Evolutionary conservation across 2,329 filamentous ascomycete genomes (phyloP).

Genomic region (Plectosphaerella sp.): DNA sequence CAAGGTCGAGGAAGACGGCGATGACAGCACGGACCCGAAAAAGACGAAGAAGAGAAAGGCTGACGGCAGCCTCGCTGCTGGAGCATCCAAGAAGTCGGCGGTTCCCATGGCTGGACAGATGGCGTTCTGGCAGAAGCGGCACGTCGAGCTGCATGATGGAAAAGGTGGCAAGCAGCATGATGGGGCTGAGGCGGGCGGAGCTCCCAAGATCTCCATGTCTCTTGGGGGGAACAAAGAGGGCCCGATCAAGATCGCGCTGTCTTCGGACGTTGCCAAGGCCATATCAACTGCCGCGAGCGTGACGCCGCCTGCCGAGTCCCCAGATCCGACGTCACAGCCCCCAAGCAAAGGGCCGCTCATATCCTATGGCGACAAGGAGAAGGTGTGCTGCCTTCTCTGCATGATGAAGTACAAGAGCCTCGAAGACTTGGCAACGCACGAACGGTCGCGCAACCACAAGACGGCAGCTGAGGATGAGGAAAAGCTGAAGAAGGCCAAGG

Average conservation of each 20-base stretch:
- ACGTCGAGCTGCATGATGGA: slow-evolving; percentile 31
- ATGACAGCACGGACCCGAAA: slow-evolving; percentile 23
- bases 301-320: neutral
- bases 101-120: slow-evolving; percentile 37
- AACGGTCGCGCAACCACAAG: slow-evolving; percentile 36
- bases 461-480: slow-evolving; percentile 32
- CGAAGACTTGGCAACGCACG: slow-evolving; percentile 37
- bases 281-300: neutral
- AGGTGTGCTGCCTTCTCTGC: slow-evolving; percentile 39
- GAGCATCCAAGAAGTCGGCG: slow-evolving; percentile 28
- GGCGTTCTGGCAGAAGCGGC: slow-evolving; percentile 40
- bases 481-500: slow-evolving; percentile 44
- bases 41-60: slow-evolving; percentile 52
- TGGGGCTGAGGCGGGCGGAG: neutral
- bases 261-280: neutral
- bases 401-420: slow-evolving; percentile 41
- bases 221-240: neutral
- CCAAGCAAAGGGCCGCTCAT: slow-evolving; percentile 7
- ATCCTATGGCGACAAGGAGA: slow-evolving; percentile 56
- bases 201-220: slow-evolving; percentile 14
- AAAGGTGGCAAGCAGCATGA: slow-evolving; percentile 3
- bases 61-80: slow-evolving; percentile 25
- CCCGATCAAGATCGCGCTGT: slow-evolving; percentile 27
- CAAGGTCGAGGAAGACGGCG: slow-evolving; percentile 31
- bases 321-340: slow-evolving; percentile 7